Evolutionary conservation across 805 yeast species (phyloP), one percentile per base, ranked within the genome.

Genomic region (Spathaspora gorwiae): DNA sequence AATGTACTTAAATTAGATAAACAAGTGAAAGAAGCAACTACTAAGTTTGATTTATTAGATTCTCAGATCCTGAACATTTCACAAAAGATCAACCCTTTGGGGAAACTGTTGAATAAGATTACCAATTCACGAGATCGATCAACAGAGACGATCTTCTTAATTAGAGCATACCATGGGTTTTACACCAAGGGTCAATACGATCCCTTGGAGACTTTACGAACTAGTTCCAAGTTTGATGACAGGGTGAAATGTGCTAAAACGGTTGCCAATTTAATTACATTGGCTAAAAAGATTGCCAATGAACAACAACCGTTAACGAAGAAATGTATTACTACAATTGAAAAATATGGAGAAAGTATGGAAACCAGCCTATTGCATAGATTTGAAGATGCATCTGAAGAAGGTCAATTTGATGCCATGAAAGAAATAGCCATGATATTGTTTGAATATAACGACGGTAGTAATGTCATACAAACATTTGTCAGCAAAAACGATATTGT

Each of bases 401-500:
- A 77, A 26, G 82, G 81, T 48, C 84, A 88, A 53, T 77, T 80
- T 53, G 70, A 72, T n/a, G 79, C 78, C 44, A 82, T 94, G 84
- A 81, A 79, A 55, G 89, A 83, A 46, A 77, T 83, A 26, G 88
- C 97, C 0, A 80, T 79, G 42, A 78, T 90, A 13, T 70, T 90
- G 41, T 78, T 81, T 43, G 87, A 82, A 49, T 92, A 83, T 68
- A 90, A 92, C 58, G 92, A 89, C 14, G 97, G 97, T 10, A 74
- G 79, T 9, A 82, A 84, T 47, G 92, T 90, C 7, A 84, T 88
- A 7, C 88, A 84, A 58, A 81, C 84, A 40, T 92, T 87, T 65
- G 86, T 90, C 36, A 81, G 80, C 58, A 89, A 87, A 58, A 88
- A 87, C 58, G 85, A 82, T 40, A 76, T 84, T 47, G 85, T 90